These are phyloP conservation scores for Elaeagnus macrophylla DNA, from an alignment of 306 rosid species.

Conservation along the genomic window DNA sequence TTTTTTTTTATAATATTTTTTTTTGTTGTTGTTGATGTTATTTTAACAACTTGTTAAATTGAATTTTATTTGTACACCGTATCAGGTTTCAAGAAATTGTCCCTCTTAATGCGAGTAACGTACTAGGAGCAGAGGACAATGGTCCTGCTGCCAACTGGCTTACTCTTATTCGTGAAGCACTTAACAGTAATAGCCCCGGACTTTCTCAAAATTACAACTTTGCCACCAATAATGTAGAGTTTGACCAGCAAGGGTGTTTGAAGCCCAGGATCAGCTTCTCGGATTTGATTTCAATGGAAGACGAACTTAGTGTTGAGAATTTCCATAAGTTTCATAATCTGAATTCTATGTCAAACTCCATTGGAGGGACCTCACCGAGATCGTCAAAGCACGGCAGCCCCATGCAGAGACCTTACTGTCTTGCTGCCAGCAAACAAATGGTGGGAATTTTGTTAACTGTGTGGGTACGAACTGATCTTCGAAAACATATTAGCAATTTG, in stretches of 20 bases:
- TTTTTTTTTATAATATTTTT: too few species aligned
- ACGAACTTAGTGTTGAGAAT: slow-evolving; percentile 15
- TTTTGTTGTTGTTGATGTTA: too few species aligned
- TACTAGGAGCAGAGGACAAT: slow-evolving; percentile 72
- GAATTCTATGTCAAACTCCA: slow-evolving; percentile 1
- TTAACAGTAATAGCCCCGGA: slow-evolving; percentile 25
- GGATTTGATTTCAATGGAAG: slow-evolving; percentile 35
- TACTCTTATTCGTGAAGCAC: slow-evolving; percentile 44
- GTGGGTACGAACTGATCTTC: slow-evolving; percentile 54
- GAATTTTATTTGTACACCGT: too few species aligned
- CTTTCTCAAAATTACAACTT: neutral
- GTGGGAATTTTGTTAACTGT: slow-evolving; percentile 81
- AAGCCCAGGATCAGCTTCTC: slow-evolving; percentile 45
- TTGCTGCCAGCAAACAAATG: slow-evolving; percentile 86
- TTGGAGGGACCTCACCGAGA: slow-evolving; percentile 22
- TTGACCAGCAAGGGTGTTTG: slow-evolving; percentile 13
- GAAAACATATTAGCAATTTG: slow-evolving; percentile 29
- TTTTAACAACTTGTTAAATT: too few species aligned
- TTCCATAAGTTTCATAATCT: neutral
- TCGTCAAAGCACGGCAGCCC: slow-evolving; percentile 4
- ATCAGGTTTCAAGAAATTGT: slow-evolving; percentile 90
- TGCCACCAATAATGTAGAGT: slow-evolving; percentile 5
- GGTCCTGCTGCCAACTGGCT: slow-evolving; percentile 78
- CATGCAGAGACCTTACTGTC: slow-evolving; percentile 22
- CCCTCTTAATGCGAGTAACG: slow-evolving; percentile 80